Conservation (phyloP, 2,329 filamentous ascomycete genomes). For the Ophiostoma populinum region DNA sequence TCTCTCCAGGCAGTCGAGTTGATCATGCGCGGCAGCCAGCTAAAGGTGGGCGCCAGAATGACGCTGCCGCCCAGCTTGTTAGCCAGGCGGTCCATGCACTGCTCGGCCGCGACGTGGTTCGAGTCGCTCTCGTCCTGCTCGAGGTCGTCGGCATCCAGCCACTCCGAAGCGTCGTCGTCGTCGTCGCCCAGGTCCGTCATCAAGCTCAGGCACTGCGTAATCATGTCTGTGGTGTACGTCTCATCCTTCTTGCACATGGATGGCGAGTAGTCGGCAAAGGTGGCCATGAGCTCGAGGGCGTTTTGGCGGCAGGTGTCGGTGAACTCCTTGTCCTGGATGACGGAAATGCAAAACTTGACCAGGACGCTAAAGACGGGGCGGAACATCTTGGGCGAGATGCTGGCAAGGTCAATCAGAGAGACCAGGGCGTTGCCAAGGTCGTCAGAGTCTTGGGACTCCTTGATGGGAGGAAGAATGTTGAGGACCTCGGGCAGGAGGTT, state of each 20-base stretch:
- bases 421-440: constrained; percentile 80
- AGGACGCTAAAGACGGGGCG: constrained; percentile 84
- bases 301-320: constrained; percentile 84
- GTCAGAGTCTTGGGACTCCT: constrained; percentile 78
- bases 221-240: constrained; percentile 91
- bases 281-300: constrained; percentile 90
- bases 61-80: constrained; percentile 93
- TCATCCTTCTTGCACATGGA: constrained; percentile 88
- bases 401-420: constrained; percentile 83
- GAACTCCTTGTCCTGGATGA: constrained; percentile 91
- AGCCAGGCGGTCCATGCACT: constrained; percentile 92
- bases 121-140: constrained; percentile 92
- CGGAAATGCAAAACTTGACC: constrained; percentile 80
- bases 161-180: constrained; percentile 87
- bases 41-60: constrained; percentile 86
- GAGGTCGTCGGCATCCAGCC: constrained; percentile 84
- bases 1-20: constrained; percentile 87
- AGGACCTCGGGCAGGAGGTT: constrained; percentile 75
- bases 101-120: constrained; percentile 94
- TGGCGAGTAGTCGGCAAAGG: constrained; percentile 87
- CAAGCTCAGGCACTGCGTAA: constrained; percentile 89
- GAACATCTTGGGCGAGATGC: constrained; percentile 95
- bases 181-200: constrained; percentile 96
- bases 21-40: constrained; percentile 97
- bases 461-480: constrained; percentile 86